Evolutionary conservation across 495 filamentous ascomycete genomes (phyloP), one percentile per base, ranked within the genome.

Genomic region (Lophium mytilinum): DNA sequence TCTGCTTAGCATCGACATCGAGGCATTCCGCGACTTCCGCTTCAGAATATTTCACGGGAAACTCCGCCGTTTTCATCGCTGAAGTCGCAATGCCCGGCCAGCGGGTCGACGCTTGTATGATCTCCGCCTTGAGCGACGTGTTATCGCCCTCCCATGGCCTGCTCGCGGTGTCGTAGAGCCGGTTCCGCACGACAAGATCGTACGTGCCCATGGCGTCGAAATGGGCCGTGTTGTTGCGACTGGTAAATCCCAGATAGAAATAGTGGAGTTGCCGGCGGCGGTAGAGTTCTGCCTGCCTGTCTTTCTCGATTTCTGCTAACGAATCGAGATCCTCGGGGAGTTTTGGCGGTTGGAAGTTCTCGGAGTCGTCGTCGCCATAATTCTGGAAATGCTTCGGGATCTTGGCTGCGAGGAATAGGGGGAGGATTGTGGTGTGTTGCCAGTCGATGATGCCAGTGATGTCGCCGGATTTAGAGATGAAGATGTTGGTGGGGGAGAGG

Each of bases 351-450:
- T 50, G 41, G 49, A 41, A 50, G 6, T 30, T 30, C 41, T 49
- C 43, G 10, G 56, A 59, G 19, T 53, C 56, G 34, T 59, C 41
- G 33, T 59, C 56, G 40, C 37, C 43, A 34, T 59, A 59, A 61
- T 71, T 73, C 50, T 72, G 68, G 51, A 71, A 68, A 37, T 60
- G 41, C 7, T 63, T 55, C 37, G 67, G 70, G 47, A 72, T 72
- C 14, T 66, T 64, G 37, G 66, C 64, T 12, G 57, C 60, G 45
- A 72, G 43, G 21, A 67, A 61, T 17, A 69, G 57, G 21, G 67
- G 70, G 40, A 70, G 62, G 51, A 72, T 61, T 36, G 61, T 34
- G 43, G 42, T 57, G 59, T 70, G 63, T 46, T 70, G 68, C 69
- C 64, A 72, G 55, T 72, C 69, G 15, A 72, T 67, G 1, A 72